Base-by-base conservation (phyloP, 176 grass and related monocot species). In the Tillandsia leiboldiana region DNA sequence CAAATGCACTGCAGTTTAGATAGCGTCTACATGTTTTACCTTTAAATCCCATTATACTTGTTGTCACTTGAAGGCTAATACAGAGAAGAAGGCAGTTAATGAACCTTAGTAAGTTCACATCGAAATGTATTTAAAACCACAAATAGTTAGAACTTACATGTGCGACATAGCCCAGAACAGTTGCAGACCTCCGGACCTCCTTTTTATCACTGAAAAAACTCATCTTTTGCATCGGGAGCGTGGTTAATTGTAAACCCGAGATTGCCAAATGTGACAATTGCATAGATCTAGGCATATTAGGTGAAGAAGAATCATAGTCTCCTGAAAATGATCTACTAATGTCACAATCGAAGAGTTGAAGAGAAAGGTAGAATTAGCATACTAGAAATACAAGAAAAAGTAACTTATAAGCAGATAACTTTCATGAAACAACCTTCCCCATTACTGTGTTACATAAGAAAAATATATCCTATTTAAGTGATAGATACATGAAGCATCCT, bases 191-290 rank as follows among this genome's bases (percentile, higher is more conserved):
- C 67, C 86, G 87, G 73, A 88, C 26, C 56, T 87, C 87, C 70
- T 86, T 86, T 82, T 90, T 99, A 51, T 93, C 94, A 73, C 82
- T 77, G 64, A 92, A 93, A 80, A 87, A 99, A 53, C 78, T 70
- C 8, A 81, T 80, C 77, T 86, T 88, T 42, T 42, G 33, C 33
- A 42, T 42, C 67, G 77, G 81, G 67, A 82, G 71, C 52, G 80
- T 77, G 42, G 73, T 86, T 71, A 99, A 54, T 49, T 88, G 89
- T 57, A 90, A 75, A 66, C 87, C 89, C 72, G 84, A 77, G 72
- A 96, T 86, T 53, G 85, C 70, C 52, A 86, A 76, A 79, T 72
- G 80, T 72, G 67, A 15, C 7, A 63, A 67, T 26, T 84, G 81
- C 75, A 72, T 66, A 22, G 83, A 73, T 71, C 66, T 80, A 66